Evolutionary conservation across 2,329 filamentous ascomycete species (phyloP).

Genomic region (Sordariomycetes sp.): DNA sequence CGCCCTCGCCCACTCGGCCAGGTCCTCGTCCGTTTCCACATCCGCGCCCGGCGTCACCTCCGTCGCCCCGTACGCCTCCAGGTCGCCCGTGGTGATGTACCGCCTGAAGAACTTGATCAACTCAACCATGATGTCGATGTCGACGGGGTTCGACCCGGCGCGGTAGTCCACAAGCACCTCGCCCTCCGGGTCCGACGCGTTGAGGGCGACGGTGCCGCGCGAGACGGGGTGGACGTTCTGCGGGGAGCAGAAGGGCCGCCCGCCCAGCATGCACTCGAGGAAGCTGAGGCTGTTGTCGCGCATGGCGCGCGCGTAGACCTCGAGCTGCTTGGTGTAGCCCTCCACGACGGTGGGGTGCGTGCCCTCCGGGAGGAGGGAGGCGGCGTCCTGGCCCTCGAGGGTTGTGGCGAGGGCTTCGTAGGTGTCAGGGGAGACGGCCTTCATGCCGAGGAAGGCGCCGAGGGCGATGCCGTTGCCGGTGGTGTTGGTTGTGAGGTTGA

Average conservation of each 20-base stretch:
- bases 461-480: slow-evolving; percentile 10
- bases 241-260: slow-evolving; percentile 10
- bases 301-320: slow-evolving; percentile 11
- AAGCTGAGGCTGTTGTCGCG: slow-evolving; percentile 21
- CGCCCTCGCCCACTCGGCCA: slow-evolving; percentile 2
- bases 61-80: slow-evolving; percentile 11
- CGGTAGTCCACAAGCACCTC: slow-evolving; percentile 16
- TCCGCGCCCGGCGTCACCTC: slow-evolving; percentile 11
- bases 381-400: slow-evolving; percentile 10
- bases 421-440: slow-evolving; percentile 11
- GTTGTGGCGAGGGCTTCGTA: slow-evolving; percentile 5
- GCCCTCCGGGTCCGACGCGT: slow-evolving; percentile 11
- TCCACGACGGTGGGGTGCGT: slow-evolving; percentile 11
- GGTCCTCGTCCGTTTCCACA: slow-evolving; percentile 10
- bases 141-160: slow-evolving; percentile 12
- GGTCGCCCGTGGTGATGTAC: slow-evolving; percentile 10
- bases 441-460: slow-evolving; percentile 12
- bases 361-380: slow-evolving; percentile 6
- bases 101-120: slow-evolving; percentile 14
- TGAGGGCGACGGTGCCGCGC: slow-evolving; percentile 12
- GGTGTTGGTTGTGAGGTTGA: slow-evolving; percentile 17
- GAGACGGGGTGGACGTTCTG: slow-evolving; percentile 13
- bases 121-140: slow-evolving; percentile 14
- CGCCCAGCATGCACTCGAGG: slow-evolving; percentile 30
- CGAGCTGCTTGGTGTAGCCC: slow-evolving; percentile 29